These are phyloP conservation scores for Geotrichum citri-aurantii DNA, from an alignment of 1,139 yeast species.

Conservation along the genomic window DNA sequence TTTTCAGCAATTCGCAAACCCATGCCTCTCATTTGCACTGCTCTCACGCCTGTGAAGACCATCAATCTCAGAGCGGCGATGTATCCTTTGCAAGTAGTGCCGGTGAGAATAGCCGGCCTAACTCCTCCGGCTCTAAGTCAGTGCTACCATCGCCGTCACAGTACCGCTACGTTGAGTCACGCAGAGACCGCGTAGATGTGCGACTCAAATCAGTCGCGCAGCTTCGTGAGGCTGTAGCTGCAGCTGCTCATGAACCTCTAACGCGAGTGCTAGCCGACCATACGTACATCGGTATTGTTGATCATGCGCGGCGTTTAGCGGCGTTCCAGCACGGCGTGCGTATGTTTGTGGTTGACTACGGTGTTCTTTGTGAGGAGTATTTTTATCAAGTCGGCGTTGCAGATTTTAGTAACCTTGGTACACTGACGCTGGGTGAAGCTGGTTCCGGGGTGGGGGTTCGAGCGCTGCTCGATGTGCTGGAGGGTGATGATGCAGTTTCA, in stretches of 20 bases:
- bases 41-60: not conserved
- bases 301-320: constrained; percentile 58
- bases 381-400: constrained; percentile 76
- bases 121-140: not conserved
- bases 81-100: not conserved
- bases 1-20: constrained; percentile 26
- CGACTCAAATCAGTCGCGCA: constrained; percentile 40
- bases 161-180: constrained; percentile 9
- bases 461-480: constrained; percentile 18
- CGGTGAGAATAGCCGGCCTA: not conserved
- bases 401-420: constrained; percentile 81
- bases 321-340: constrained; percentile 81
- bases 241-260: constrained; percentile 45
- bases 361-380: constrained; percentile 54
- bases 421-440: constrained; percentile 35
- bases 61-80: not conserved
- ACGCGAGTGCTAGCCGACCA: constrained; percentile 66
- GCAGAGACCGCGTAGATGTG: constrained; percentile 17
- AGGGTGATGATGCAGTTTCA: constrained; percentile 8
- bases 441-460: constrained; percentile 24
- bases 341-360: constrained; percentile 75
- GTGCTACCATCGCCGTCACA: constrained; percentile 4
- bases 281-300: constrained; percentile 79
- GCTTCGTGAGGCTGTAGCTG: constrained; percentile 49
- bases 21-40: not conserved